Percentiles rank a stretch among this genome's conserved stretches.
These are phyloP conservation scores for Anastatica hierochuntica DNA, from an alignment of 345 rosid species.

Conservation along the genomic window DNA sequence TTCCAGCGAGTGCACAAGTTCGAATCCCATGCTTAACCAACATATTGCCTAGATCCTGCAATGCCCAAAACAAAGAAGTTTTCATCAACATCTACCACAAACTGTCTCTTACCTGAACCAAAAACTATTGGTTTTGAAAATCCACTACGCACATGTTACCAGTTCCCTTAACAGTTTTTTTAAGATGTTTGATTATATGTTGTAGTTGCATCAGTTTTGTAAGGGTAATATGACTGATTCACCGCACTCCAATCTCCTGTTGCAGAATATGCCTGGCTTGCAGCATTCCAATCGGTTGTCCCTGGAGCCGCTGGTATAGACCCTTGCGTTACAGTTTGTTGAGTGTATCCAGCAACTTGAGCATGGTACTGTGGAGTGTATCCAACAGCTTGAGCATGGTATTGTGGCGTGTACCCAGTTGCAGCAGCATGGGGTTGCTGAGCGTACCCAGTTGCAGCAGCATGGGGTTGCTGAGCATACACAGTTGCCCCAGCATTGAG, in stretches of 20 bases:
- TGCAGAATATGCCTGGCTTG: conserved; percentile 21
- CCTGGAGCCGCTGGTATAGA: background rate
- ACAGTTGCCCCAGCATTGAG: background rate
- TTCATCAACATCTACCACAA: conserved; percentile 1
- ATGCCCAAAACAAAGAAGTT: background rate
- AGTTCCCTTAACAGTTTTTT: no score
- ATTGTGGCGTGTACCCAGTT: no score
- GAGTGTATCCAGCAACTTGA: conserved; percentile 15
- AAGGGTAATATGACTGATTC: conserved; percentile 17
- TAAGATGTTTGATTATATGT: conserved; percentile 20
- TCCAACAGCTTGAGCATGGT: conserved; percentile 10
- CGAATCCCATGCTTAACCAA: no score
- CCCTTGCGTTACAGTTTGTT: conserved; percentile 14
- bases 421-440: background rate
- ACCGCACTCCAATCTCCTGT: no score
- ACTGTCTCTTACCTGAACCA: conserved; percentile 9
- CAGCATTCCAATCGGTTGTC: conserved; percentile 20
- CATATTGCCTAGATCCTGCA: conserved; percentile 16
- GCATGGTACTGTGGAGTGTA: conserved; percentile 3
- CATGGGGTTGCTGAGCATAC: background rate
- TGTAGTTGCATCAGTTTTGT: conserved; percentile 11
- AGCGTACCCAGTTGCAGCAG: conserved; percentile 4
- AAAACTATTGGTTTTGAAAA: background rate
- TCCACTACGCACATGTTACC: conserved; percentile 4
- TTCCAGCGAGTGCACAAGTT: conserved; percentile 3